Conservation (phyloP, 352 stramenopile species). For the Globisporangium abappressorium region DNA sequence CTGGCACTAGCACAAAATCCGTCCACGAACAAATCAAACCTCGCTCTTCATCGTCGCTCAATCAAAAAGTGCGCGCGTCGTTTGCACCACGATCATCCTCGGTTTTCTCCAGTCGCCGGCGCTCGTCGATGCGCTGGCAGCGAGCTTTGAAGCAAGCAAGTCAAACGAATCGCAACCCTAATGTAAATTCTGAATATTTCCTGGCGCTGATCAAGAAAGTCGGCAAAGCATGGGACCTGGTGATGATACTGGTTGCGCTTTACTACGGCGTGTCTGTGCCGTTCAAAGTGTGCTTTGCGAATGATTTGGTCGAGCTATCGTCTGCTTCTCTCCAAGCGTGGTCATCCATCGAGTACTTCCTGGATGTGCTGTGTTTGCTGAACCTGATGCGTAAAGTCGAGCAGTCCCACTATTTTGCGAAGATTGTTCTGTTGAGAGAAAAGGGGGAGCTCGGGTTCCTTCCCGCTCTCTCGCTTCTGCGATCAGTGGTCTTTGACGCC, state of each 20-base stretch:
- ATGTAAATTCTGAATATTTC: slow-evolving; percentile 36
- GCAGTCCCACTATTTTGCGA: slow-evolving; percentile 15
- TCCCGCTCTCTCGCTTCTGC: background rate
- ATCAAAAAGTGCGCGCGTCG: background rate
- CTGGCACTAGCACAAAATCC: background rate
- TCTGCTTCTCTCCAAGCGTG: slow-evolving; percentile 26
- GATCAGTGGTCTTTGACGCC: slow-evolving; percentile 20
- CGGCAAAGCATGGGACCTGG: slow-evolving; percentile 44
- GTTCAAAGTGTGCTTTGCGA: slow-evolving; percentile 58
- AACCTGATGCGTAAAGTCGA: slow-evolving; percentile 44
- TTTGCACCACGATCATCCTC: slow-evolving; percentile 7
- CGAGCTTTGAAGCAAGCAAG: background rate
- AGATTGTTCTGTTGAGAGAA: slow-evolving; percentile 3
- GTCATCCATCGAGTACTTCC: slow-evolving; percentile 47
- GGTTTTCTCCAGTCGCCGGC: background rate
- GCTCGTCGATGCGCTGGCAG: slow-evolving; percentile 20
- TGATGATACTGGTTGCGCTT: slow-evolving; percentile 40
- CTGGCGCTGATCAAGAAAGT: slow-evolving; percentile 31
- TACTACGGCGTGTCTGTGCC: slow-evolving; percentile 45
- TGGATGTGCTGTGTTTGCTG: slow-evolving; percentile 46
- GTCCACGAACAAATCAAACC: background rate
- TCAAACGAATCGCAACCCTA: background rate
- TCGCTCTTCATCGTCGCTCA: background rate
- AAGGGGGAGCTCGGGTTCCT: background rate
- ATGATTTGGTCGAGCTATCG: slow-evolving; percentile 32